A percentile compares a stretch with the other conserved stretches of the same genome.
These are phyloP conservation scores for Kwoniella shandongensis DNA, from an alignment of 768 basidiomycete species.

Conservation along the genomic window DNA sequence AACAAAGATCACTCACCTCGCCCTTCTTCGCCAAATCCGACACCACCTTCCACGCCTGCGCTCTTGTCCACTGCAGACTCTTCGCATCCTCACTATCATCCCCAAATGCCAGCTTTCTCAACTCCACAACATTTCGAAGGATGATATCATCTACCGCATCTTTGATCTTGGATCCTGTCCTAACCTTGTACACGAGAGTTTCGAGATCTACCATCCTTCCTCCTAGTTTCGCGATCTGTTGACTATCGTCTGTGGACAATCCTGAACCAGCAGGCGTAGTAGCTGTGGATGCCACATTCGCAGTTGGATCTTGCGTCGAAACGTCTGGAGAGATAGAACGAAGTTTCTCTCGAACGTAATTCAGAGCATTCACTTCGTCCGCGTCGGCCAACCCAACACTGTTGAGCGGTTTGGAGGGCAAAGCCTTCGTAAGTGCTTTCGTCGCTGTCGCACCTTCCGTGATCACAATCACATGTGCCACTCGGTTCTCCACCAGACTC, in stretches of 20 bases:
- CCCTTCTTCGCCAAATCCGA: constrained; percentile 68
- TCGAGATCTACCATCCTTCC: constrained; percentile 69
- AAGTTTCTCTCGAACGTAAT: constrained; percentile 78
- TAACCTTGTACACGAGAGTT: constrained; percentile 75
- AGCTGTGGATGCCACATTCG: neutral
- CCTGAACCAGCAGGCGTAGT: constrained; percentile 38
- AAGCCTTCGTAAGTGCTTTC: constrained; percentile 79
- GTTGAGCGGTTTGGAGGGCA: constrained; percentile 79
- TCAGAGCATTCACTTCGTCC: constrained; percentile 72
- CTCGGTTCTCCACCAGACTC: constrained; percentile 74
- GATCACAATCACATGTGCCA: constrained; percentile 87
- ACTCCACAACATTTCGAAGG: constrained; percentile 70
- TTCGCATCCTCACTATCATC: constrained; percentile 89
- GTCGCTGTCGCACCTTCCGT: constrained; percentile 86
- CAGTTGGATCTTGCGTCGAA: neutral
- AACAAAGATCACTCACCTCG: constrained; percentile 47
- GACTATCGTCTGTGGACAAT: constrained; percentile 62
- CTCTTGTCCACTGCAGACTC: constrained; percentile 73
- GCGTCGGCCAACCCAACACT: constrained; percentile 81
- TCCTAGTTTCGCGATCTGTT: constrained; percentile 72
- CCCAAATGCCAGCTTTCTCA: constrained; percentile 88
- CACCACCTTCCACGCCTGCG: constrained; percentile 84
- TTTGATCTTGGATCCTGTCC: constrained; percentile 67
- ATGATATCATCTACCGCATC: constrained; percentile 92
- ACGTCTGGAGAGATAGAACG: constrained; percentile 53